phyloP scores from a whole-genome alignment of 1,284 basidiomycete genomes.

The Peniophora sp. region DNA sequence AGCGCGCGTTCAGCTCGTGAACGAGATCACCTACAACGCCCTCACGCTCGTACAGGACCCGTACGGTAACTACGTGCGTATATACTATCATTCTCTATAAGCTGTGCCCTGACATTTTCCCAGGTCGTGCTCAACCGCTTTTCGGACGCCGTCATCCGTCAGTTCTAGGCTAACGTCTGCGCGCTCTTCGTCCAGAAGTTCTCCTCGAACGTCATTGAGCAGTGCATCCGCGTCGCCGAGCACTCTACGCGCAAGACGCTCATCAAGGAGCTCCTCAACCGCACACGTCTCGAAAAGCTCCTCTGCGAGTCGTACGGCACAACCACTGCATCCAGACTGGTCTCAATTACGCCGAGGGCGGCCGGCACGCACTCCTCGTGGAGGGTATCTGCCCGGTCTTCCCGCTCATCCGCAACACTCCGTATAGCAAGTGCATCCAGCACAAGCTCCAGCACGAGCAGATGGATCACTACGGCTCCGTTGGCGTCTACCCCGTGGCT shows the following conservation, averaged over 20 bases:
- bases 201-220: conserved; percentile 92
- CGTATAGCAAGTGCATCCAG: conserved; percentile 96
- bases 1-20: conserved; percentile 93
- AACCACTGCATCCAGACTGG: conserved; percentile 96
- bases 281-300: conserved; percentile 91
- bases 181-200: conserved; percentile 98
- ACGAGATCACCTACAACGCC: conserved; percentile 98
- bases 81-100: no score
- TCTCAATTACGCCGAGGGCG: conserved; percentile 89
- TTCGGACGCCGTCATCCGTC: conserved; percentile 95
- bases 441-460: conserved; percentile 94
- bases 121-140: conserved; percentile 94
- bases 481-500: conserved; percentile 41
- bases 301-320: conserved; percentile 90
- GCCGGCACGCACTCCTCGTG: conserved; percentile 78
- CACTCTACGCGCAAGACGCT: conserved; percentile 90
- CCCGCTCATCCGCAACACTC: conserved; percentile 92
- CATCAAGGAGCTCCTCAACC: conserved; percentile 93
- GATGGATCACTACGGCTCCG: conserved; percentile 48
- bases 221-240: conserved; percentile 98
- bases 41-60: conserved; percentile 98
- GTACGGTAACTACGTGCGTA: conserved; percentile 87
- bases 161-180: conserved; percentile 97
- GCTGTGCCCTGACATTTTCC: no score
- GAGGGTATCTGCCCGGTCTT: conserved; percentile 96